Evolutionary conservation across 2,329 filamentous ascomycete genomes (phyloP).

Genomic region (Myriosclerotinia scirpicola): DNA sequence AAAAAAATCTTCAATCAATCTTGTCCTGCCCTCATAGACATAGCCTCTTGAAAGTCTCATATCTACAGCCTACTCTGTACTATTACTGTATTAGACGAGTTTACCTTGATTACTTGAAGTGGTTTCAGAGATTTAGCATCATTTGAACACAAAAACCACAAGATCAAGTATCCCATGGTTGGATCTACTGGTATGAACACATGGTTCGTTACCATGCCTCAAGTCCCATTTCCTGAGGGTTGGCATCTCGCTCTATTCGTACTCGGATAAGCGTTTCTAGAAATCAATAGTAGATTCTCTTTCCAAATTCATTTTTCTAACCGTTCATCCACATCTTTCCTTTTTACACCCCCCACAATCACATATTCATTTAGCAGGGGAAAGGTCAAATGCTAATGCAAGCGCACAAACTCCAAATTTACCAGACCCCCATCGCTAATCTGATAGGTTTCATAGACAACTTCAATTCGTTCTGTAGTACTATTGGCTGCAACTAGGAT

Average conservation of each 20-base stretch:
- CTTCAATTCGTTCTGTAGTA: constrained; percentile 1
- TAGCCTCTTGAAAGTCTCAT: constrained; percentile 3
- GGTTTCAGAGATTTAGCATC: not conserved
- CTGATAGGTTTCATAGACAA: constrained; percentile 26
- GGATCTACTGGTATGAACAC: constrained; percentile 5
- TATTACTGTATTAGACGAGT: not conserved
- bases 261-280: constrained; percentile 9
- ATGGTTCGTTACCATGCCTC: not conserved
- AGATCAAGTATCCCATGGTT: not conserved
- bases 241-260: not conserved
- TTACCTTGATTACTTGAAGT: not conserved
- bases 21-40: not conserved
- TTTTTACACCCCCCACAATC: not conserved
- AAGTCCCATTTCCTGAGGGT: not conserved
- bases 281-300: constrained; percentile 19
- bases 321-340: constrained; percentile 10
- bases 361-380: constrained; percentile 3
- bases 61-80: not conserved
- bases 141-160: constrained; percentile 14
- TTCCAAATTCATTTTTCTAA: constrained; percentile 25
- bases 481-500: constrained; percentile 14
- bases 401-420: constrained; percentile 32
- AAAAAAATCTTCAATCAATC: not conserved
- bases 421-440: constrained; percentile 33
- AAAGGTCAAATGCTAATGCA: constrained; percentile 28